A percentile compares a stretch with the other conserved stretches of the same genome.
Conservation (phyloP, 768 basidiomycete species). For the Candolleomyces eurysporus region DNA sequence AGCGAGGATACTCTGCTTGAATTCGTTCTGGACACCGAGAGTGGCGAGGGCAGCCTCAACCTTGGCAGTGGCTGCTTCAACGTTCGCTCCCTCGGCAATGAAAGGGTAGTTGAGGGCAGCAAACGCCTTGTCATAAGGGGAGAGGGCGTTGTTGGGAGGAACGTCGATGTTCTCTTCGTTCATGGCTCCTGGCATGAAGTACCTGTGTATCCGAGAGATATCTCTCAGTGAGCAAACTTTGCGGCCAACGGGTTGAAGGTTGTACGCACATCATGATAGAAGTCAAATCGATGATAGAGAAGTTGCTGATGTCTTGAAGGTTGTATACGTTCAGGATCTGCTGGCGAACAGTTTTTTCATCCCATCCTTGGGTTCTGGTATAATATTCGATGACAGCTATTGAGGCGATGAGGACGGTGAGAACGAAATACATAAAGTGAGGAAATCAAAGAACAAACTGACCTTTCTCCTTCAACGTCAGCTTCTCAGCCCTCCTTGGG, state of each 20-base stretch:
- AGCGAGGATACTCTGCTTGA: background rate
- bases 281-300: constrained; percentile 11
- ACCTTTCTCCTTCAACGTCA: constrained; percentile 14
- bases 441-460: background rate
- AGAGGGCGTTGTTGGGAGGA: constrained; percentile 14
- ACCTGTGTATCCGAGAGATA: constrained; percentile 5
- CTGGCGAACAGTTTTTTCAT: background rate
- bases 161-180: constrained; percentile 11
- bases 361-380: constrained; percentile 4
- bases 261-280: constrained; percentile 19
- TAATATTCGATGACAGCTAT: background rate
- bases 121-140: constrained; percentile 15
- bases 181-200: constrained; percentile 17
- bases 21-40: background rate
- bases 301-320: constrained; percentile 12
- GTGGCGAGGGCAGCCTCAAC: background rate
- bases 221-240: background rate
- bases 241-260: background rate
- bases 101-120: constrained; percentile 16
- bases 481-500: background rate
- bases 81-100: background rate
- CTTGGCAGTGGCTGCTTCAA: background rate
- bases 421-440: background rate
- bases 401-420: background rate
- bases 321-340: constrained; percentile 16